Evolutionary conservation across 2,329 filamentous ascomycete genomes (phyloP).

Genomic region (Arthrobotrys pseudoclavata): DNA sequence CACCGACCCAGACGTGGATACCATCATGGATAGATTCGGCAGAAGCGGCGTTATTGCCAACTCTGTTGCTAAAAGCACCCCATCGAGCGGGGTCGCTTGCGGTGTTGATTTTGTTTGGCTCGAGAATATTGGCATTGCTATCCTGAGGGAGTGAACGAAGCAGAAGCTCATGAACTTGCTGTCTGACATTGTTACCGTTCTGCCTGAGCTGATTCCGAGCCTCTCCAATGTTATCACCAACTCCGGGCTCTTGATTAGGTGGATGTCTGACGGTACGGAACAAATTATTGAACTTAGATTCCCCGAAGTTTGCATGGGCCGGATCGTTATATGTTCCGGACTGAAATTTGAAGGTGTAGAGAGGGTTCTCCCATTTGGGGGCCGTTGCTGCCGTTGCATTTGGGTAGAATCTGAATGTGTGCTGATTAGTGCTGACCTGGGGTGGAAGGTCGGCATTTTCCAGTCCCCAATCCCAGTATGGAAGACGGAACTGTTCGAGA

Average conservation of each 20-base stretch:
- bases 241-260: neutral
- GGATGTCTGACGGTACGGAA: conserved; percentile 22
- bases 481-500: conserved; percentile 25
- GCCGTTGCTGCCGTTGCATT: neutral
- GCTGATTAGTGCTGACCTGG: neutral
- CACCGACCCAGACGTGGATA: conserved; percentile 68
- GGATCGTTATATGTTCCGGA: conserved; percentile 1
- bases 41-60: neutral
- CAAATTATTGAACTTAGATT: conserved; percentile 9
- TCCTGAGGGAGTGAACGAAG: neutral
- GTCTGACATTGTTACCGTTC: conserved; percentile 18
- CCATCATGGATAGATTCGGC: conserved; percentile 75
- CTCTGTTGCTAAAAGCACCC: conserved; percentile 43
- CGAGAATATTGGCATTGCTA: neutral
- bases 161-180: neutral
- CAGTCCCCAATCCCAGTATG: conserved; percentile 57
- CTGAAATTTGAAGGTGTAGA: conserved; percentile 38
- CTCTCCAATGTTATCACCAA: neutral
- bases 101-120: neutral
- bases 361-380: conserved; percentile 8
- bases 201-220: neutral
- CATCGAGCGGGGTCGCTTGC: conserved; percentile 4
- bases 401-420: conserved; percentile 25
- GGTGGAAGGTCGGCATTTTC: conserved; percentile 20
- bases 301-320: conserved; percentile 1